A percentile compares a stretch with the other conserved stretches of the same genome.
phyloP scores from a whole-genome alignment of 768 basidiomycete genomes.

The Suillus discolor region DNA sequence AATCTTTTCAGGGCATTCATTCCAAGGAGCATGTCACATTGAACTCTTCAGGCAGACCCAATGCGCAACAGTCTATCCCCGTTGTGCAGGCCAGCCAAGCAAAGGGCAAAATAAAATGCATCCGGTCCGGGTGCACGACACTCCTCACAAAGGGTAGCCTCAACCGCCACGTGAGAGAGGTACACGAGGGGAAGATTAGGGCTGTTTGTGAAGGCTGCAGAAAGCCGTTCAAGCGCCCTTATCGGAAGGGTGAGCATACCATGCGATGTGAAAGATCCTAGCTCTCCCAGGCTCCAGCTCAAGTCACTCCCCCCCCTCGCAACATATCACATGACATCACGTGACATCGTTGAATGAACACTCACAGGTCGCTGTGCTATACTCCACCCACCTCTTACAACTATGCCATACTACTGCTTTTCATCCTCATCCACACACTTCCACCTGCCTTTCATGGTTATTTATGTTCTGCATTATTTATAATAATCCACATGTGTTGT shows the following conservation, averaged over 20 bases:
- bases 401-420: no score
- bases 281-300: no score
- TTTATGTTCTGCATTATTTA: no score
- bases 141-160: background rate
- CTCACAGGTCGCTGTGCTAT: no score
- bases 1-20: background rate
- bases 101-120: background rate
- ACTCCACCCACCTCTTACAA: no score
- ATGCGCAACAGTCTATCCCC: background rate
- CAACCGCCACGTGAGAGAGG: background rate
- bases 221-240: background rate
- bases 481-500: no score
- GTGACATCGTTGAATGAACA: no score
- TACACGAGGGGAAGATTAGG: background rate
- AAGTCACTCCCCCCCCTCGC: no score
- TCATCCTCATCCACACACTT: no score
- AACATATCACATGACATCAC: no score
- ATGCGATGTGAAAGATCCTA: background rate
- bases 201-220: background rate
- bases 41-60: background rate
- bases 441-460: no score
- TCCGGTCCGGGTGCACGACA: background rate
- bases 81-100: background rate
- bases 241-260: background rate
- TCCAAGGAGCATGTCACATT: background rate